phyloP scores from a whole-genome alignment of 805 yeast species.

The Ogataea corticis region DNA sequence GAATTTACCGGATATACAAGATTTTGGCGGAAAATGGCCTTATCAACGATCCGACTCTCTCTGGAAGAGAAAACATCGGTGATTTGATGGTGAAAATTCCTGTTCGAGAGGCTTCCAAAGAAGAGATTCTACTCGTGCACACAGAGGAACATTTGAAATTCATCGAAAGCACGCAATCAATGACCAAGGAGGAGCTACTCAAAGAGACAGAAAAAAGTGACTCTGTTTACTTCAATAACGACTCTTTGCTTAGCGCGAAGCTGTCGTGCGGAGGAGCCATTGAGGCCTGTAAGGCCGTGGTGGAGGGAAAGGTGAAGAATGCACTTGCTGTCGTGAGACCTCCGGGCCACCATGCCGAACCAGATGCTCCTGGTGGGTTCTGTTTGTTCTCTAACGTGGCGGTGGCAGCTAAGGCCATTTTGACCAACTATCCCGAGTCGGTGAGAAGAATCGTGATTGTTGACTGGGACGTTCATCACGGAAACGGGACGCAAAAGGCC shows the following conservation, averaged over 20 bases:
- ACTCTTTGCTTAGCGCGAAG: constrained; percentile 82
- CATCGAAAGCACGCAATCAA: constrained; percentile 70
- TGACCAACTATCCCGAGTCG: constrained; percentile 82
- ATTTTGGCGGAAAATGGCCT: constrained; percentile 92
- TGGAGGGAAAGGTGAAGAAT: constrained; percentile 88
- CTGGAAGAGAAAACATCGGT: constrained; percentile 76
- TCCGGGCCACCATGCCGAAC: constrained; percentile 99
- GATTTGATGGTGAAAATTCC: constrained; percentile 87
- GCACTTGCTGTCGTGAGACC: constrained; percentile 95
- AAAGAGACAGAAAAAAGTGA: constrained; percentile 90
- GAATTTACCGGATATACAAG: constrained; percentile 92
- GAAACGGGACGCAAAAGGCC: constrained; percentile 96
- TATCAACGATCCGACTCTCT: constrained; percentile 72
- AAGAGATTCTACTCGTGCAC: constrained; percentile 86
- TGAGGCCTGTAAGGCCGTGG: constrained; percentile 93
- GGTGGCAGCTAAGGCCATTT: constrained; percentile 86
- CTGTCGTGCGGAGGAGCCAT: constrained; percentile 96
- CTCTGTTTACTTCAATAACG: constrained; percentile 92
- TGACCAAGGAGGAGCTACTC: constrained; percentile 74
- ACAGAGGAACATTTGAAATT: constrained; percentile 75
- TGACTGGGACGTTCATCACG: constrained; percentile 99
- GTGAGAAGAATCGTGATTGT: constrained; percentile 79
- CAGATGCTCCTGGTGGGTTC: constrained; percentile 95
- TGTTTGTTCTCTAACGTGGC: constrained; percentile 96
- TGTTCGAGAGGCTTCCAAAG: constrained; percentile 82